phyloP scores from a whole-genome alignment of 2,329 filamentous ascomycete genomes.

The Trichoderma asperellum region DNA sequence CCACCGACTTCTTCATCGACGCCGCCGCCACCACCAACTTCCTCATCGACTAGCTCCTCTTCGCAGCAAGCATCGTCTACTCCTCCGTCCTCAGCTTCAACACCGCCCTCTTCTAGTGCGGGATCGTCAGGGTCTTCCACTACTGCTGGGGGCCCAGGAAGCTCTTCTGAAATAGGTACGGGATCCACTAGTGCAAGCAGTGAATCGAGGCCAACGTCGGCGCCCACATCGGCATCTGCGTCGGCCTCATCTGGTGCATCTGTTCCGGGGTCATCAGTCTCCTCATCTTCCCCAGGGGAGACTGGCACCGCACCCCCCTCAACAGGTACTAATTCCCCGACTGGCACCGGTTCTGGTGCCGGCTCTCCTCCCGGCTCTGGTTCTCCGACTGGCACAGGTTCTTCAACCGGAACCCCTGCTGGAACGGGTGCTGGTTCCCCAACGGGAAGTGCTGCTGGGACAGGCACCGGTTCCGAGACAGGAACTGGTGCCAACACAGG shows the following conservation, averaged over 20 bases:
- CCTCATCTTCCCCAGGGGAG: slow-evolving; percentile 1
- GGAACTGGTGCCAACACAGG: background rate
- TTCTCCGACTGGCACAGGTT: background rate
- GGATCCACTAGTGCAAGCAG: slow-evolving; percentile 6
- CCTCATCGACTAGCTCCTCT: background rate
- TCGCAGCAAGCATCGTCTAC: slow-evolving; percentile 1
- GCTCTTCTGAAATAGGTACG: slow-evolving; percentile 21
- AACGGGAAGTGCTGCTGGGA: slow-evolving; percentile 2
- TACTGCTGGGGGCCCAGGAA: background rate
- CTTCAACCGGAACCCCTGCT: background rate
- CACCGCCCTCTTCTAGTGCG: background rate
- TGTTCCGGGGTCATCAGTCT: slow-evolving; percentile 6
- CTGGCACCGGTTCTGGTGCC: slow-evolving; percentile 16
- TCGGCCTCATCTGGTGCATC: slow-evolving; percentile 12
- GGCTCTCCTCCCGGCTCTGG: background rate
- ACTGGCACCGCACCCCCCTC: slow-evolving; percentile 3
- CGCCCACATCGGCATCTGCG: background rate
- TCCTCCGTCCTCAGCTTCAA: slow-evolving; percentile 4
- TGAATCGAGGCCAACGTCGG: slow-evolving; percentile 15
- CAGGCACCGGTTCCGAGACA: background rate
- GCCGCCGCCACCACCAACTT: background rate
- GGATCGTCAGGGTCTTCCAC: background rate
- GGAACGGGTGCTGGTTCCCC: slow-evolving; percentile 4
- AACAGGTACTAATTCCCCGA: slow-evolving; percentile 14
- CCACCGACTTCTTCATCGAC: slow-evolving; percentile 4